Percentiles rank a stretch among this genome's conserved stretches.
phyloP scores from a whole-genome alignment of 495 filamentous ascomycete species.

The Podospora pseudoanserina region DNA sequence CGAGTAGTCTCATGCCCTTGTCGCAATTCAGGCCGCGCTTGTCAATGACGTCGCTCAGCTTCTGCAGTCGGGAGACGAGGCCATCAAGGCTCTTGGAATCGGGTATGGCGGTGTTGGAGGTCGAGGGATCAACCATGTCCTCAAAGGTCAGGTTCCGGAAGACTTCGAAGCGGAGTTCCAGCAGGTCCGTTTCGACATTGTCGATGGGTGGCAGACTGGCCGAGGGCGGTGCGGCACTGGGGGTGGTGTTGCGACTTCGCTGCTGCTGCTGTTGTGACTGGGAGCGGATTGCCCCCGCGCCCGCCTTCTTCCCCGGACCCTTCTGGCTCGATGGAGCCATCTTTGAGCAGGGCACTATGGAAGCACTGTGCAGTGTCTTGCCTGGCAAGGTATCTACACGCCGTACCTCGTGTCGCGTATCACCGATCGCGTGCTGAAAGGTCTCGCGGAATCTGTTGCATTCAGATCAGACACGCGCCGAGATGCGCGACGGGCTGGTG shows the following conservation, averaged over 20 bases:
- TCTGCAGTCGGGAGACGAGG: conserved; percentile 63
- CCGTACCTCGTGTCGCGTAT: conserved; percentile 1
- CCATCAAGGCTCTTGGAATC: conserved; percentile 69
- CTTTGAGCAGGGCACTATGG: conserved; percentile 5
- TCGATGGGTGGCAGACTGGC: conserved; percentile 51
- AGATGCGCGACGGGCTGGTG: conserved; percentile 10
- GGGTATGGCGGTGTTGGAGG: conserved; percentile 62
- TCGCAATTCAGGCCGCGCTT: conserved; percentile 61
- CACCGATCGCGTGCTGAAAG: not conserved
- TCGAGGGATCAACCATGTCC: conserved; percentile 64
- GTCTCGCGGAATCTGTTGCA: not conserved
- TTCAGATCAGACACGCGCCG: not conserved
- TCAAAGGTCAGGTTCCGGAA: conserved; percentile 61
- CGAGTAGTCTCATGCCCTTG: conserved; percentile 67
- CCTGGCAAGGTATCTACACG: not conserved
- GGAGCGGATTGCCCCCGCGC: conserved; percentile 58
- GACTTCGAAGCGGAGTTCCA: conserved; percentile 53
- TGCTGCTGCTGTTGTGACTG: conserved; percentile 54
- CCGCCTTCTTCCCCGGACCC: conserved; percentile 70
- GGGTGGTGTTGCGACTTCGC: conserved; percentile 82
- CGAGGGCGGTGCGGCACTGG: conserved; percentile 55
- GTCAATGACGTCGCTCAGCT: conserved; percentile 62
- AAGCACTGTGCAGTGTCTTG: not conserved
- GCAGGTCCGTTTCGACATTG: conserved; percentile 59
- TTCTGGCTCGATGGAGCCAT: conserved; percentile 60